A percentile compares a stretch with the other conserved stretches of the same genome.
Conservation (phyloP, 148 eudicot species). For the Rhododendron molle region DNA sequence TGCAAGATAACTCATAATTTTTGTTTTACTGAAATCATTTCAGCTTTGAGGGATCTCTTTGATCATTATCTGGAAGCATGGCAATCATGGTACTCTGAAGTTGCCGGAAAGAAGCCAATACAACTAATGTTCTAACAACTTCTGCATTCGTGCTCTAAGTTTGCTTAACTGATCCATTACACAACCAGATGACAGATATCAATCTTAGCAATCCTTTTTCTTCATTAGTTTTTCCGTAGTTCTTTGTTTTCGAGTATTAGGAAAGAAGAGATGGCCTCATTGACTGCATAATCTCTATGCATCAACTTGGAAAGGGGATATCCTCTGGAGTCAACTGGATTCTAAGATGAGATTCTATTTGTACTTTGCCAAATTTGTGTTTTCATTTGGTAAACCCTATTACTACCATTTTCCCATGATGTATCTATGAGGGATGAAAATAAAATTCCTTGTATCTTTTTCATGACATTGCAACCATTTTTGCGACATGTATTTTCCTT, state of each 20-base stretch:
- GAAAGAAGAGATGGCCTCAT: constrained; percentile 18
- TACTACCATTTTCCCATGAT: background rate
- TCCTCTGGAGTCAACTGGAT: background rate
- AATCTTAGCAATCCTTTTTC: background rate
- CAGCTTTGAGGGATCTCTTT: constrained; percentile 79
- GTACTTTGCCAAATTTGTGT: background rate
- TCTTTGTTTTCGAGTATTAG: background rate
- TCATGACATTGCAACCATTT: background rate
- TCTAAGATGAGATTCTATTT: background rate
- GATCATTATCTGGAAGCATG: constrained; percentile 85
- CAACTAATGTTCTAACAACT: constrained; percentile 40
- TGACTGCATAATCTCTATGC: constrained; percentile 38
- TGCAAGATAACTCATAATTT: background rate
- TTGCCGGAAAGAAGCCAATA: constrained; percentile 53
- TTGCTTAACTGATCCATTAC: background rate
- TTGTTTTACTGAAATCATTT: constrained; percentile 15
- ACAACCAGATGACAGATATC: constrained; percentile 1
- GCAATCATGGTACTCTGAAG: constrained; percentile 83
- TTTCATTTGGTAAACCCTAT: background rate
- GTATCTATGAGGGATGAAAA: background rate
- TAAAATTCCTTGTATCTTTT: background rate
- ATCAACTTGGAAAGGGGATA: constrained; percentile 6
- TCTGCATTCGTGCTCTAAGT: background rate
- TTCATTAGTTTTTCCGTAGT: background rate
- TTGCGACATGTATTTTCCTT: background rate